Evolutionary conservation across 257 asterid species (phyloP).

Genomic region (Nicotiana benthamiana): DNA sequence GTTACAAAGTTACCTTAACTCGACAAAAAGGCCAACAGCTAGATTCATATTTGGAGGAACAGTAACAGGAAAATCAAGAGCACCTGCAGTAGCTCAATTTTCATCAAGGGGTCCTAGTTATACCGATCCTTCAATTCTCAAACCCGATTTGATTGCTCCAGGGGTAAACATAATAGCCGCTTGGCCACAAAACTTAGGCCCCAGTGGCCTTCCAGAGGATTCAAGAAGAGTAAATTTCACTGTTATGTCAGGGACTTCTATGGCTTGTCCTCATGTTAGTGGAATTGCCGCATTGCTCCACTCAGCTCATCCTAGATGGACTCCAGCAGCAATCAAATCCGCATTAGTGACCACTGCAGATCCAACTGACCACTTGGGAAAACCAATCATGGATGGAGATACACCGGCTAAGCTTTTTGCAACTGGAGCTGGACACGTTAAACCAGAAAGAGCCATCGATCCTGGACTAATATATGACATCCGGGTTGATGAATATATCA

Average conservation of each 20-base stretch:
- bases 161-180: slow-evolving; percentile 93
- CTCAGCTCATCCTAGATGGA: slow-evolving; percentile 73
- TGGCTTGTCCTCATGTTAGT: slow-evolving; percentile 92
- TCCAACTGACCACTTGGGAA: slow-evolving; percentile 44
- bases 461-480: slow-evolving; percentile 81
- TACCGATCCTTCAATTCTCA: slow-evolving; percentile 71
- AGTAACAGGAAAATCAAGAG: slow-evolving; percentile 47
- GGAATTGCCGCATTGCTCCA: slow-evolving; percentile 69
- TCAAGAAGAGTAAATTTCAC: slow-evolving; percentile 83
- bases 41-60: slow-evolving; percentile 72
- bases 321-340: slow-evolving; percentile 71
- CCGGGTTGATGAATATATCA: slow-evolving; percentile 46
- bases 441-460: slow-evolving; percentile 57
- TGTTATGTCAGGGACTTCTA: slow-evolving; percentile 92
- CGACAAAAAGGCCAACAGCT: slow-evolving; percentile 49
- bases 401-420: slow-evolving; percentile 66
- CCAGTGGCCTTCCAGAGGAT: slow-evolving; percentile 80
- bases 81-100: slow-evolving; percentile 85
- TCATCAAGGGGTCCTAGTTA: slow-evolving; percentile 86
- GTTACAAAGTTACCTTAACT: slow-evolving; percentile 49
- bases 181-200: slow-evolving; percentile 90
- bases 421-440: slow-evolving; percentile 82
- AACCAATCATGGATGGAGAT: slow-evolving; percentile 67
- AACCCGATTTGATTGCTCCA: slow-evolving; percentile 88
- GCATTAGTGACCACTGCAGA: slow-evolving; percentile 93